Conservation (phyloP, 768 basidiomycete genomes). For the Pulveroboletus ravenelii region DNA sequence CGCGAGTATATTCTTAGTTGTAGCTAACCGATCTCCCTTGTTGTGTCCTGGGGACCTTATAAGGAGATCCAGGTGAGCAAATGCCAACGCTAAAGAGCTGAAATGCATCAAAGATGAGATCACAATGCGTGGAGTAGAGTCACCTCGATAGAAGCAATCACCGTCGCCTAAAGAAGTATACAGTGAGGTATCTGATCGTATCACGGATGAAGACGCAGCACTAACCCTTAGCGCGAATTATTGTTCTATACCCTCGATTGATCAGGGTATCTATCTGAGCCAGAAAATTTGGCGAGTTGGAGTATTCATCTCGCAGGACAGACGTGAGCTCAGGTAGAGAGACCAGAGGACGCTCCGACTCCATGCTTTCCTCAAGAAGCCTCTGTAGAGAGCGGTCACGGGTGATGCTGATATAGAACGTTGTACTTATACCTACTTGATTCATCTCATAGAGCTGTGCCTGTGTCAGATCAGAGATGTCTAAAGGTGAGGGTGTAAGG, state of each 20-base stretch:
- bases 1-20: constrained; percentile 50
- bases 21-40: constrained; percentile 47
- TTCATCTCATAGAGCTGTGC: constrained; percentile 39
- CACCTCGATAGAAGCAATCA: constrained; percentile 90
- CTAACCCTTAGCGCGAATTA: constrained; percentile 69
- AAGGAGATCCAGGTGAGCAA: constrained; percentile 75
- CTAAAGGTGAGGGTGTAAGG: constrained; percentile 17
- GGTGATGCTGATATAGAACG: neutral
- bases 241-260: constrained; percentile 53
- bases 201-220: constrained; percentile 17
- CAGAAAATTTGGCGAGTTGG: constrained; percentile 54
- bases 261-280: constrained; percentile 73
- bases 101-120: constrained; percentile 15
- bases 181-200: neutral
- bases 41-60: constrained; percentile 43
- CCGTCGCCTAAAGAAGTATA: constrained; percentile 60
- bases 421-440: constrained; percentile 26
- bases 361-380: constrained; percentile 37
- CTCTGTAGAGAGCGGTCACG: constrained; percentile 24
- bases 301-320: constrained; percentile 60
- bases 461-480: constrained; percentile 29
- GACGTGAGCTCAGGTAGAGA: constrained; percentile 49
- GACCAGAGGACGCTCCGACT: constrained; percentile 47
- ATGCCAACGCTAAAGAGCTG: constrained; percentile 61
- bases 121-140: constrained; percentile 18